These are phyloP conservation scores for Royoungia palumana DNA, from an alignment of 768 basidiomycete species.

Conservation along the genomic window DNA sequence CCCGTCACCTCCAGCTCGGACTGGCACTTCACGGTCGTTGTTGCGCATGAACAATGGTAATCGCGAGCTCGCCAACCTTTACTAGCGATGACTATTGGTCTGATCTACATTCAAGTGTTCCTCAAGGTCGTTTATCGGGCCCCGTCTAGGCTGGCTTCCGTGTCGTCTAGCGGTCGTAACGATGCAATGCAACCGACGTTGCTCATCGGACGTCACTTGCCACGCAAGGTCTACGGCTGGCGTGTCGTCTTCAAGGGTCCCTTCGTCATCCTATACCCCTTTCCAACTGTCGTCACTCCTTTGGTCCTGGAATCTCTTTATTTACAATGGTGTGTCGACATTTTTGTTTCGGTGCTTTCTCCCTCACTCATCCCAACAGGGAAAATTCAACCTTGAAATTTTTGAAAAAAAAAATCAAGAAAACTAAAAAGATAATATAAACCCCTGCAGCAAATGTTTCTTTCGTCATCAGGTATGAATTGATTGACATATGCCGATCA, in stretches of 20 bases:
- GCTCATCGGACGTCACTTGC: background rate
- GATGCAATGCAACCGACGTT: background rate
- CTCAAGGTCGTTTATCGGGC: background rate
- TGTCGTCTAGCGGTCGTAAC: background rate
- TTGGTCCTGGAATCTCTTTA: background rate
- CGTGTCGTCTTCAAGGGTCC: background rate
- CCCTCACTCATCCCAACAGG: too few relatives aligned
- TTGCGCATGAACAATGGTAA: background rate
- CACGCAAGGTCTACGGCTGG: background rate
- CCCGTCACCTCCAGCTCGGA: background rate
- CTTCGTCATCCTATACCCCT: constrained; percentile 12
- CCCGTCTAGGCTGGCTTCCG: background rate
- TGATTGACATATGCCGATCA: too few relatives aligned
- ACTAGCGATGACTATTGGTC: background rate
- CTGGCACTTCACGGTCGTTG: background rate
- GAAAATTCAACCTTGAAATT: too few relatives aligned
- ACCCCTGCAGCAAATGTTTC: too few relatives aligned
- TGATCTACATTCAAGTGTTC: background rate
- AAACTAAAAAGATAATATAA: too few relatives aligned
- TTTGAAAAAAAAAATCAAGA: too few relatives aligned
- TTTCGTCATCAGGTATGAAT: too few relatives aligned
- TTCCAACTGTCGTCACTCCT: background rate
- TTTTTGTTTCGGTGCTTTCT: too few relatives aligned
- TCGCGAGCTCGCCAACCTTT: background rate
- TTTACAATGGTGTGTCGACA: too few relatives aligned